A percentile compares a stretch with the other conserved stretches of the same genome.
Conservation (phyloP, 148 eudicot species). For the Nepenthes mirabilis region DNA sequence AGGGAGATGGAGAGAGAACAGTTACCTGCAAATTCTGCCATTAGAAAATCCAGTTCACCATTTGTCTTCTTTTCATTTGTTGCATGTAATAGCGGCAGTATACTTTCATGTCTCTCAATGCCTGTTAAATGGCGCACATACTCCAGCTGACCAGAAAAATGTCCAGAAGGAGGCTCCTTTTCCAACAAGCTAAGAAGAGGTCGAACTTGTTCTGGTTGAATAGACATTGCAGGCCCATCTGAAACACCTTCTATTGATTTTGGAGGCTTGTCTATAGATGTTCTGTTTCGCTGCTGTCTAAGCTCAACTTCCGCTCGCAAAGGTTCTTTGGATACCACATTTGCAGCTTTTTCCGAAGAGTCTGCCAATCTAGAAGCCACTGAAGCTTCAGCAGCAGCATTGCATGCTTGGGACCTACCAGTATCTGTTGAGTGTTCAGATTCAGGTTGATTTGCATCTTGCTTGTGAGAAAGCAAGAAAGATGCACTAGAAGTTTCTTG, state of each 20-base stretch:
- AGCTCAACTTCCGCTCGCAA: slow-evolving; percentile 43
- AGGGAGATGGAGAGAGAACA: neutral
- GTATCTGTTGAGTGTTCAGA: slow-evolving; percentile 26
- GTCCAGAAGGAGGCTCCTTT: slow-evolving; percentile 86
- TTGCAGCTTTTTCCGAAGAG: slow-evolving; percentile 39
- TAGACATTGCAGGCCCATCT: slow-evolving; percentile 36
- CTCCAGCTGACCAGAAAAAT: slow-evolving; percentile 88
- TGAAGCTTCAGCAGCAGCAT: slow-evolving; percentile 32
- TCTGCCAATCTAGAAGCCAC: slow-evolving; percentile 40
- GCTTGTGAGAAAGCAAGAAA: slow-evolving; percentile 16
- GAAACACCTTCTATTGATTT: slow-evolving; percentile 44
- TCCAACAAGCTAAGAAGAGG: slow-evolving; percentile 91
- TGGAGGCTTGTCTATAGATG: slow-evolving; percentile 45
- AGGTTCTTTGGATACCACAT: slow-evolving; percentile 30
- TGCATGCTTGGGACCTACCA: slow-evolving; percentile 52
- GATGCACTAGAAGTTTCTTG: slow-evolving; percentile 41
- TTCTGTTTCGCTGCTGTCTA: slow-evolving; percentile 47
- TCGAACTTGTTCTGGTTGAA: slow-evolving; percentile 72
- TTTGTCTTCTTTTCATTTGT: slow-evolving; percentile 71
- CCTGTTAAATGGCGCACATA: slow-evolving; percentile 67
- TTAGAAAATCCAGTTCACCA: slow-evolving; percentile 76
- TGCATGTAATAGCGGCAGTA: slow-evolving; percentile 68
- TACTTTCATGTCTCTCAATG: slow-evolving; percentile 73
- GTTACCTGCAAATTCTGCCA: slow-evolving; percentile 89
- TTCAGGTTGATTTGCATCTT: slow-evolving; percentile 24